phyloP scores from a whole-genome alignment of 2,329 filamentous ascomycete species.

The Pseudocercospora vitis region DNA sequence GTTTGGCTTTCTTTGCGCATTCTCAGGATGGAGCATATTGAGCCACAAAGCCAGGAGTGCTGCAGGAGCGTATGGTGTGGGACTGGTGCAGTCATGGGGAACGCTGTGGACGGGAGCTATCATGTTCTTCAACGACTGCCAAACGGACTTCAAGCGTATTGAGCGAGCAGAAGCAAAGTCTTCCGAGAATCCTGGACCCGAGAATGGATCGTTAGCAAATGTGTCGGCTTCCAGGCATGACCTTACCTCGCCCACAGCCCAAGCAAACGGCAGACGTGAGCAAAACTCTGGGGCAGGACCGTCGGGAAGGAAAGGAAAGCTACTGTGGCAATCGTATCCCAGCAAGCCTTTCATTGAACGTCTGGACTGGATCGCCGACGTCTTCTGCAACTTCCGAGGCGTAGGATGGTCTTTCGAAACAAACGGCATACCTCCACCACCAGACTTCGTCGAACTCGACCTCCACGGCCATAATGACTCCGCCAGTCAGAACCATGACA shows the following conservation, averaged over 20 bases:
- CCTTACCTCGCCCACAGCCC: neutral
- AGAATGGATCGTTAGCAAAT: neutral
- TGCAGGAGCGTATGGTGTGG: slow-evolving; percentile 56
- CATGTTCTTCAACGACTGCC: slow-evolving; percentile 57
- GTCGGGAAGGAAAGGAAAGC: neutral
- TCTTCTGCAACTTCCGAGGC: slow-evolving; percentile 60
- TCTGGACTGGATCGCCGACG: slow-evolving; percentile 58
- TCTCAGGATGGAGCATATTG: slow-evolving; percentile 47
- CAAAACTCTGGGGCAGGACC: neutral
- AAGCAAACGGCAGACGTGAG: neutral
- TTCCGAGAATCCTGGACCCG: slow-evolving; percentile 2
- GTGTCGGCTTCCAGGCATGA: no score
- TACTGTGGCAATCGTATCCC: slow-evolving; percentile 58
- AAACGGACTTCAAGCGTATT: slow-evolving; percentile 57
- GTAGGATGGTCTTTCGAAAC: slow-evolving; percentile 62
- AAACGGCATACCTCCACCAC: slow-evolving; percentile 47
- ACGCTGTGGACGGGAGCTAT: slow-evolving; percentile 55
- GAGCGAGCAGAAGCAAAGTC: slow-evolving; percentile 41
- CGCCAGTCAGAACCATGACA: neutral
- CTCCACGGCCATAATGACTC: slow-evolving; percentile 33
- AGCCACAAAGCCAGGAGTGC: slow-evolving; percentile 51
- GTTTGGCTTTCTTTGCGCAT: slow-evolving; percentile 46
- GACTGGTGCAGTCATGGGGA: slow-evolving; percentile 56
- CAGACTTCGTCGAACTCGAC: slow-evolving; percentile 39
- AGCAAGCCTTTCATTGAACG: slow-evolving; percentile 50